Evolutionary conservation across 1,284 basidiomycete genomes (phyloP).

Genomic region (Hypsizygus ulmarius): DNA sequence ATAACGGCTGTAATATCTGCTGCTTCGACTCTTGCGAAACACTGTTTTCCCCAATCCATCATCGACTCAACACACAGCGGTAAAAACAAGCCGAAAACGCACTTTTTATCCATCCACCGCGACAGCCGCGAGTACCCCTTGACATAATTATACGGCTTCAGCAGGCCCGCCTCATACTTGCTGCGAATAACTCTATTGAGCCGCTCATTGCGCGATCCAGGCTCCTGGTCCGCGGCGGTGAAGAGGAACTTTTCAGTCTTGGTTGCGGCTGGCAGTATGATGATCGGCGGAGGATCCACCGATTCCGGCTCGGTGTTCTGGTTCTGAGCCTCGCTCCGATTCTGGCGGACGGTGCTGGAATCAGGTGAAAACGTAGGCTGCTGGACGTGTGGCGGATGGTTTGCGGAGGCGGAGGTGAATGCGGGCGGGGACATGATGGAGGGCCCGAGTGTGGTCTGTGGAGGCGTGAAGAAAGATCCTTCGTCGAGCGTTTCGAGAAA

Average conservation of each 20-base stretch:
- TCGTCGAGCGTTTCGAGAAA: slow-evolving; percentile 80
- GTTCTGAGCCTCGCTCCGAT: background rate
- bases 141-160: slow-evolving; percentile 97
- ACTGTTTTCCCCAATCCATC: slow-evolving; percentile 35
- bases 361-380: slow-evolving; percentile 13
- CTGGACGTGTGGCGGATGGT: slow-evolving; percentile 10
- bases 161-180: slow-evolving; percentile 93
- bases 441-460: slow-evolving; percentile 45
- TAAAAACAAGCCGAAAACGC: slow-evolving; percentile 20
- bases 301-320: background rate
- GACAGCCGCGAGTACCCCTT: slow-evolving; percentile 89
- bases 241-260: slow-evolving; percentile 89
- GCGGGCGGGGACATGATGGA: slow-evolving; percentile 48
- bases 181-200: slow-evolving; percentile 91
- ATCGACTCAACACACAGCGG: background rate
- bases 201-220: slow-evolving; percentile 88
- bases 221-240: slow-evolving; percentile 93
- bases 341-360: slow-evolving; percentile 8
- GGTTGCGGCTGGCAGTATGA: slow-evolving; percentile 66
- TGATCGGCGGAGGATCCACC: slow-evolving; percentile 25
- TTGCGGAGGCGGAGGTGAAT: slow-evolving; percentile 24
- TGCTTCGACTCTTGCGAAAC: slow-evolving; percentile 89
- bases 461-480: slow-evolving; percentile 61
- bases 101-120: slow-evolving; percentile 95
- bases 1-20: slow-evolving; percentile 85